A percentile compares a stretch with the other conserved stretches of the same genome.
phyloP scores from a whole-genome alignment of 352 stramenopile genomes.

The Pythium vanterpoolii region DNA sequence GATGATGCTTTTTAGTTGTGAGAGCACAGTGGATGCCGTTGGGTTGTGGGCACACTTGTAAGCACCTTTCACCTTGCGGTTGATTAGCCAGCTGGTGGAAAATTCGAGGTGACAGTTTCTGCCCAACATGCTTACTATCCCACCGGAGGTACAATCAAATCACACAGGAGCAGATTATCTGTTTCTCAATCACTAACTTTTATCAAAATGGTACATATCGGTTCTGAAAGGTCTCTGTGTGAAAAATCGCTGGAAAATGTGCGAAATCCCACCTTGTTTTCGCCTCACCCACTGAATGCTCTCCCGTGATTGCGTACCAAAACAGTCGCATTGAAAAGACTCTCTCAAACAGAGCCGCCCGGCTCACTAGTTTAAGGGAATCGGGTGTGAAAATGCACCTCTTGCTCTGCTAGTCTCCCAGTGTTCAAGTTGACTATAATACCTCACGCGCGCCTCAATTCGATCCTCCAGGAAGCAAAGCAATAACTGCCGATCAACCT shows the following conservation, averaged over 20 bases:
- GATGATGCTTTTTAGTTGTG: slow-evolving; percentile 16
- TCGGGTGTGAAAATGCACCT: too few relatives aligned
- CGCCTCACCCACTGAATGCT: background rate
- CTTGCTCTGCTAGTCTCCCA: too few relatives aligned
- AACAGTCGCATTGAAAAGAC: too few relatives aligned
- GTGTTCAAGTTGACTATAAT: too few relatives aligned
- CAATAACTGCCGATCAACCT: background rate
- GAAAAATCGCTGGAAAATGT: background rate
- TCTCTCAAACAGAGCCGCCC: too few relatives aligned
- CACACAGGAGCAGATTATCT: background rate
- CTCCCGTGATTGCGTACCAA: background rate
- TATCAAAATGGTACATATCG: background rate
- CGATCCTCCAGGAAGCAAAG: too few relatives aligned
- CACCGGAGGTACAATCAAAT: background rate
- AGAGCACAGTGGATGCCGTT: background rate
- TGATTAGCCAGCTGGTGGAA: slow-evolving; percentile 7
- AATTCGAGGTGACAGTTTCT: slow-evolving; percentile 11
- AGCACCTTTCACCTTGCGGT: background rate
- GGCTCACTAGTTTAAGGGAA: too few relatives aligned
- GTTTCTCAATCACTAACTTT: background rate
- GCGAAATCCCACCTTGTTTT: background rate
- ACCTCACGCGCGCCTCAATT: too few relatives aligned
- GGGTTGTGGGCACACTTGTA: background rate
- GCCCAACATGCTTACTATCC: slow-evolving; percentile 1
- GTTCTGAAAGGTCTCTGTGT: background rate